Conservation (phyloP, 257 asterid genomes). For the Rauvolfia tetraphylla region DNA sequence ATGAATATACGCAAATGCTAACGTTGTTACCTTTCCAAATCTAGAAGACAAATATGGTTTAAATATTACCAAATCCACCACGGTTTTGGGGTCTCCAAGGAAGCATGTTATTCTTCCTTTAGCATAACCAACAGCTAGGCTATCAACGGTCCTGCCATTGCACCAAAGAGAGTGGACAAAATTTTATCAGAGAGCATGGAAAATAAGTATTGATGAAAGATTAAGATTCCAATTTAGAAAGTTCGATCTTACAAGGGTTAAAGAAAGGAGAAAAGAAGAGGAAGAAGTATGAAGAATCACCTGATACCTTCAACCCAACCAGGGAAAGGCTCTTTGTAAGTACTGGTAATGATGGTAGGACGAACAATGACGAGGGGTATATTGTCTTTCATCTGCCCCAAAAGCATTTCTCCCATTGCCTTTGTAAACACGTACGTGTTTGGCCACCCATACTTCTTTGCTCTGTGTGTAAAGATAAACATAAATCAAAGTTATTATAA, state of each 20-base stretch:
- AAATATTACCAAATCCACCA: conserved; percentile 62
- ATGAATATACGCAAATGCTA: neutral
- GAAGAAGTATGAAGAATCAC: conserved; percentile 19
- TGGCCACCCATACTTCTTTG: conserved; percentile 82
- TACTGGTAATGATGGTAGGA: conserved; percentile 72
- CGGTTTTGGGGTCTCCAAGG: conserved; percentile 55
- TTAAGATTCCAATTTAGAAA: no score
- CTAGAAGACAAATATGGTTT: neutral
- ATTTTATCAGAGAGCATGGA: neutral
- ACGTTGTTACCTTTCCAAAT: neutral
- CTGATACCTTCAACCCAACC: conserved; percentile 93
- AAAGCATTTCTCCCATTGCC: conserved; percentile 82
- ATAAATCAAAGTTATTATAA: neutral
- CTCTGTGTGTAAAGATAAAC: conserved; percentile 24
- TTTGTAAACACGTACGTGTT: conserved; percentile 77
- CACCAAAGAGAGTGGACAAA: neutral
- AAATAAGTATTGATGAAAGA: no score
- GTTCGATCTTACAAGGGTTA: neutral
- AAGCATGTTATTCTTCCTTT: conserved; percentile 69
- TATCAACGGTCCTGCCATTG: conserved; percentile 68
- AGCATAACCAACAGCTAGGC: conserved; percentile 82
- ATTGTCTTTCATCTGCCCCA: conserved; percentile 38
- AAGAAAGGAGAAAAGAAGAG: neutral
- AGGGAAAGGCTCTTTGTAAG: conserved; percentile 72
- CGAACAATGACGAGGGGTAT: conserved; percentile 58